Evolutionary conservation across 768 basidiomycete species (phyloP), one percentile per base, ranked within the genome.

Genomic region (Lactarius indigo): DNA sequence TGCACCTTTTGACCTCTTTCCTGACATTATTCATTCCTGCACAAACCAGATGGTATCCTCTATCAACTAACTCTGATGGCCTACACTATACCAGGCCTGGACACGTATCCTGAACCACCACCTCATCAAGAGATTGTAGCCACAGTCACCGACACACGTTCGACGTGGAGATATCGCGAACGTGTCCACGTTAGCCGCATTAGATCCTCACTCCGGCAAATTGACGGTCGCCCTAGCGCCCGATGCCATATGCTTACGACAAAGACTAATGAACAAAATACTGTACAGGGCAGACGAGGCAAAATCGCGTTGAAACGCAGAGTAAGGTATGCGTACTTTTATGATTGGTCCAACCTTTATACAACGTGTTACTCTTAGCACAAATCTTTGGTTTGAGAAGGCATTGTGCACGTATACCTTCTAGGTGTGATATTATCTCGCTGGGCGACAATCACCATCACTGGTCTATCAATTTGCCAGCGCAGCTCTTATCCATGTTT

Each of bases 61-160:
- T 66, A 67, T 67, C 61, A 18, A 12, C 57, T 35, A 55, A 69
- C 67, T 12, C 35, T 50, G 17, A 28, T 30, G 17, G 23, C 41
- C 20, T 26, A 42, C 50, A 59, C 61, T 31, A 54, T 30, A 30
- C 42, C 39, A 66, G 52, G 30, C 20, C 42, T 33, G 26, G 23
- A 59, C 35, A 42, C 64, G 8, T 44, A 47, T 20, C 26, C 15
- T 42, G 20, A 30, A 55, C 2, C 41, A 65, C 44, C 31, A 10
- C 41, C 13, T 57, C 47, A 52, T 61, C n/a, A 20, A 31, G 35
- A 31, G 35, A 57, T 42, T 7, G 39, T 23, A 56, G 33, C 18
- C 37, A 13, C 33, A 15, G 15, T 28, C 35, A 33, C 30, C 33
- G 56, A 39, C 41, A 55, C 66, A 64, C 57, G 66, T 67, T 63